Percentiles rank a stretch among this genome's conserved stretches.
phyloP scores from a whole-genome alignment of 2,329 filamentous ascomycete genomes.

The Venturia asperata region DNA sequence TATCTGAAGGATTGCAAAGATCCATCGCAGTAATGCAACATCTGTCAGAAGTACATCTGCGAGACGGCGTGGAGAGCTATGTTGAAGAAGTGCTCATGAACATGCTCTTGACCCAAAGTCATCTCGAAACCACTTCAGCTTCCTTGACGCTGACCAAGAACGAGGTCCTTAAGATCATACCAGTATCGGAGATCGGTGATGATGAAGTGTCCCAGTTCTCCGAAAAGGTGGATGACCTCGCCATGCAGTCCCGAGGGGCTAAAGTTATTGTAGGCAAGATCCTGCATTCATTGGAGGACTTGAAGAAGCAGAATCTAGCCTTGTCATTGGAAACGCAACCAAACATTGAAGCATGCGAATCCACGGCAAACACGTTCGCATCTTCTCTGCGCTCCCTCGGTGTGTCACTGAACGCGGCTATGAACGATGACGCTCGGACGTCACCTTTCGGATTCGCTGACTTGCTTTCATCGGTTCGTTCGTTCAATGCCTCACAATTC shows the following conservation, averaged over 20 bases:
- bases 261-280: constrained; percentile 80
- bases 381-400: constrained; percentile 62
- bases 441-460: constrained; percentile 62
- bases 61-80: constrained; percentile 61
- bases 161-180: constrained; percentile 61
- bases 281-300: constrained; percentile 67
- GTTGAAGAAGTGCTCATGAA: constrained; percentile 76
- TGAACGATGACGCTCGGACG: constrained; percentile 64
- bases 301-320: constrained; percentile 67
- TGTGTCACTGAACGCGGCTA: constrained; percentile 55
- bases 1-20: constrained; percentile 69
- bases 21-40: constrained; percentile 84
- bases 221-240: constrained; percentile 62
- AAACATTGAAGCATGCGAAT: constrained; percentile 63
- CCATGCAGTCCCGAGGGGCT: constrained; percentile 69
- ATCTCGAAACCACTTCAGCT: constrained; percentile 69
- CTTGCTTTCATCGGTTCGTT: constrained; percentile 56
- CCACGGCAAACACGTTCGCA: constrained; percentile 57
- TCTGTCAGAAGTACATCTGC: constrained; percentile 72
- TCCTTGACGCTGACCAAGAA: constrained; percentile 56
- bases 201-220: constrained; percentile 53
- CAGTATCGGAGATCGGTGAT: constrained; percentile 56
- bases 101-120: constrained; percentile 66
- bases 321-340: constrained; percentile 60
- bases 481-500: constrained; percentile 44